These are phyloP conservation scores for Senna siamea DNA, from an alignment of 306 rosid species.

Conservation along the genomic window DNA sequence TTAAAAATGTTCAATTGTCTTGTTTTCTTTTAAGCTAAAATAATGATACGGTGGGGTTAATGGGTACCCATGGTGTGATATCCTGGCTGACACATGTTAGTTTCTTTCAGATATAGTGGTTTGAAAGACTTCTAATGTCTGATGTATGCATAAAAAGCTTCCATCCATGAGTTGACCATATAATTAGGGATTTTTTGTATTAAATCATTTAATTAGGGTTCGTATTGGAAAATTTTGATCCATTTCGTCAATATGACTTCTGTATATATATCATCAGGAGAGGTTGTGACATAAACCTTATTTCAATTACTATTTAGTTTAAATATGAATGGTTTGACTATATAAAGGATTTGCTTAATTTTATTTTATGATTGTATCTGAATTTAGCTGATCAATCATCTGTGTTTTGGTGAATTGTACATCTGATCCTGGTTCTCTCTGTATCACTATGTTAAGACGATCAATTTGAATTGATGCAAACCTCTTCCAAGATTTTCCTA, in stretches of 20 bases:
- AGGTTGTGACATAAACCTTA: neutral
- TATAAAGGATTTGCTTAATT: neutral
- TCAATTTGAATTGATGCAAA: too few species aligned
- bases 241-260: conserved; percentile 11
- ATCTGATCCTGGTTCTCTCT: neutral
- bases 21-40: conserved; percentile 19
- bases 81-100: conserved; percentile 15
- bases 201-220: too few species aligned
- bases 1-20: conserved; percentile 15
- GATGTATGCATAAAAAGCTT: too few species aligned
- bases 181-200: too few species aligned
- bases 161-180: too few species aligned
- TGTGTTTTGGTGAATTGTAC: neutral
- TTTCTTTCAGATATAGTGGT: conserved; percentile 8
- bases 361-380: neutral
- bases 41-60: conserved; percentile 27
- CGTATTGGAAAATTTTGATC: neutral
- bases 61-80: neutral
- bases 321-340: neutral
- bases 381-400: conserved; percentile 1
- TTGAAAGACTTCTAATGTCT: conserved; percentile 6
- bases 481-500: too few species aligned
- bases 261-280: neutral
- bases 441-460: too few species aligned
- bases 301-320: neutral